Evolutionary conservation across 495 filamentous ascomycete genomes (phyloP).

Genomic region (Alectoria sarmentosa): DNA sequence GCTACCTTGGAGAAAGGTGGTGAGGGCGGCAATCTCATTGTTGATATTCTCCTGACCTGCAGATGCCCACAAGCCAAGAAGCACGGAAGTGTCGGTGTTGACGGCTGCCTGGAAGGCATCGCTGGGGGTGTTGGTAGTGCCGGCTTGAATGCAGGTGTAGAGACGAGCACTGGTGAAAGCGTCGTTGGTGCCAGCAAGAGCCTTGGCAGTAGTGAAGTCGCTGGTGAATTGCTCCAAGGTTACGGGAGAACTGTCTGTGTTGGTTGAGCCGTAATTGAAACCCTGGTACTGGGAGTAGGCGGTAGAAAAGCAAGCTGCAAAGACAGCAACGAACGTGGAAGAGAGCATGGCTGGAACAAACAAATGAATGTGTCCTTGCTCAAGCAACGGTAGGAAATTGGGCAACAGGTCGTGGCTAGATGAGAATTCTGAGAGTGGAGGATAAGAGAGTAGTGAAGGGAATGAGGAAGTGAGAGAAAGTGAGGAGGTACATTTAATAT

Average conservation of each 20-base stretch:
- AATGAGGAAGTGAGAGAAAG: background rate
- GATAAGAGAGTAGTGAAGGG: background rate
- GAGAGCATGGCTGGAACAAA: constrained; percentile 32
- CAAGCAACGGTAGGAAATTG: constrained; percentile 22
- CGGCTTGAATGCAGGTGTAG: constrained; percentile 48
- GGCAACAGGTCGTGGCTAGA: constrained; percentile 27
- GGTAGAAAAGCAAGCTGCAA: constrained; percentile 40
- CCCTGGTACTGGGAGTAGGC: constrained; percentile 49
- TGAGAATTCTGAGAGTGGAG: constrained; percentile 9
- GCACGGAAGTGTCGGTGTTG: constrained; percentile 58
- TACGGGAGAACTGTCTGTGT: constrained; percentile 55
- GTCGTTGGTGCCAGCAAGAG: constrained; percentile 58
- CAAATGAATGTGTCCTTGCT: constrained; percentile 31
- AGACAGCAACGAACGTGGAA: constrained; percentile 34
- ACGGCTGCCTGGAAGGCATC: constrained; percentile 67
- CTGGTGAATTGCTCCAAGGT: constrained; percentile 57
- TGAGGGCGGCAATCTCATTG: constrained; percentile 64
- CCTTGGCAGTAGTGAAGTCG: constrained; percentile 64
- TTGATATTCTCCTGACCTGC: constrained; percentile 54
- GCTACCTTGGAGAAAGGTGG: constrained; percentile 46
- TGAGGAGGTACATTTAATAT: background rate
- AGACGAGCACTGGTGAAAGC: constrained; percentile 63
- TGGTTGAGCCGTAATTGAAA: constrained; percentile 75
- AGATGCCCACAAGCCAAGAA: constrained; percentile 75
- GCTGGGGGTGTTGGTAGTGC: constrained; percentile 13